Conservation (phyloP, 2,329 filamentous ascomycete species). For the Ceratocystis destructans region DNA sequence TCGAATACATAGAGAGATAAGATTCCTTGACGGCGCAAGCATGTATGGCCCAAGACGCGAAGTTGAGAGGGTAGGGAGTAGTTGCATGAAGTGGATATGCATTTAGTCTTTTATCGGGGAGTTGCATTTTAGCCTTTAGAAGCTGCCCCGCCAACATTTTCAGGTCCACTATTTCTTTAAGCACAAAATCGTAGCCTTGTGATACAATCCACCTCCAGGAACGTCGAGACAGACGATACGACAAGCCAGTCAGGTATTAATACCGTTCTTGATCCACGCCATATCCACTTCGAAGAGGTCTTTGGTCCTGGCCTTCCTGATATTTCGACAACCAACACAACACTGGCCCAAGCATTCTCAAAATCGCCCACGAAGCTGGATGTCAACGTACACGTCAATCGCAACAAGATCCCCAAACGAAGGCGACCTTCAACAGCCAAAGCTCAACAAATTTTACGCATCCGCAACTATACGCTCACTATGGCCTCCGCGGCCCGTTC, state of each 20-base stretch:
- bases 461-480: not conserved
- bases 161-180: not conserved
- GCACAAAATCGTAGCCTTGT: not conserved
- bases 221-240: not conserved
- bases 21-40: not conserved
- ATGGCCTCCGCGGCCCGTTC: conserved; percentile 35
- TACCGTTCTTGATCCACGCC: not conserved
- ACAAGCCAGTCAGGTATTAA: not conserved
- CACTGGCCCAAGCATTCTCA: no score
- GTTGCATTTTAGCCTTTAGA: conserved; percentile 5
- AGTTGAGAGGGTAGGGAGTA: no score
- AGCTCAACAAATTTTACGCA: not conserved
- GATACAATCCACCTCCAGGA: not conserved
- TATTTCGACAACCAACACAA: no score
- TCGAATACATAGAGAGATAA: not conserved
- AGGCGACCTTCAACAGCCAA: no score
- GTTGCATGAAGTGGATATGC: not conserved
- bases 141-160: not conserved
- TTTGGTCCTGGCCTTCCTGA: no score
- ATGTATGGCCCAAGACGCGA: not conserved
- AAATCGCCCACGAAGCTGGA: no score
- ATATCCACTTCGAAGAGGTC: no score
- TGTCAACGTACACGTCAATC: no score
- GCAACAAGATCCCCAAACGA: no score
- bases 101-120: not conserved